Conservation (phyloP, 116 monocot genomes). For the Posidonia oceanica region DNA sequence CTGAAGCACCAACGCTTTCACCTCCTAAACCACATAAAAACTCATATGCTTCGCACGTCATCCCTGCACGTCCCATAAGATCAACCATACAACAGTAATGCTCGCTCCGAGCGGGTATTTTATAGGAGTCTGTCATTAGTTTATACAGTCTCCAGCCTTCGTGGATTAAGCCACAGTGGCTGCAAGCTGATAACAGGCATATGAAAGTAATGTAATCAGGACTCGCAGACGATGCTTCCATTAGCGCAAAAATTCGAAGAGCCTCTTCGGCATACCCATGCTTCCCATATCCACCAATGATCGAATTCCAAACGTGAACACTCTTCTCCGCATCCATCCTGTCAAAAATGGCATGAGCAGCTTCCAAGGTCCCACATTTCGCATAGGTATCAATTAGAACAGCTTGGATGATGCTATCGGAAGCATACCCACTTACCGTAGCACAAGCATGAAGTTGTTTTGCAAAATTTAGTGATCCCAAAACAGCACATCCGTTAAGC, state of each 20-base stretch:
- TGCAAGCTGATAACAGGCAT: slow-evolving; percentile 53
- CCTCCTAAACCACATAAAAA: slow-evolving; percentile 11
- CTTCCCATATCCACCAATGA: slow-evolving; percentile 40
- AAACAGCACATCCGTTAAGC: slow-evolving; percentile 32
- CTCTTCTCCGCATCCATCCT: slow-evolving; percentile 10
- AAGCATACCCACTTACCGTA: slow-evolving; percentile 22
- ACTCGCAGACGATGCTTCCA: slow-evolving; percentile 11
- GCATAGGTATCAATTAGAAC: slow-evolving; percentile 44
- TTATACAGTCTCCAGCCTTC: slow-evolving; percentile 36
- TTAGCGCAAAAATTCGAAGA: slow-evolving; percentile 15
- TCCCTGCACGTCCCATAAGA: slow-evolving; percentile 41
- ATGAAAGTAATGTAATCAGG: slow-evolving; percentile 52
- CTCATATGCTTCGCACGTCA: slow-evolving; percentile 28
- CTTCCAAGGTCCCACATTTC: slow-evolving; percentile 39
- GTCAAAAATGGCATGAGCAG: slow-evolving; percentile 27
- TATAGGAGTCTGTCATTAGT: slow-evolving; percentile 24
- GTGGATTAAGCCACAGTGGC: slow-evolving; percentile 41
- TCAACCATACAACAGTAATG: slow-evolving; percentile 59
- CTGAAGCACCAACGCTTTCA: slow-evolving; percentile 11
- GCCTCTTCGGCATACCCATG: slow-evolving; percentile 38
- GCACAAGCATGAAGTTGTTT: slow-evolving; percentile 36
- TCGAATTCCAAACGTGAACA: slow-evolving; percentile 43
- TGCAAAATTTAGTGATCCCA: slow-evolving; percentile 17
- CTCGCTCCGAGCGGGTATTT: slow-evolving; percentile 23
- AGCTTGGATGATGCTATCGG: slow-evolving; percentile 18